These are phyloP conservation scores for Pachysandra terminalis DNA, from an alignment of 164 flowering plant genomes.

Conservation along the genomic window DNA sequence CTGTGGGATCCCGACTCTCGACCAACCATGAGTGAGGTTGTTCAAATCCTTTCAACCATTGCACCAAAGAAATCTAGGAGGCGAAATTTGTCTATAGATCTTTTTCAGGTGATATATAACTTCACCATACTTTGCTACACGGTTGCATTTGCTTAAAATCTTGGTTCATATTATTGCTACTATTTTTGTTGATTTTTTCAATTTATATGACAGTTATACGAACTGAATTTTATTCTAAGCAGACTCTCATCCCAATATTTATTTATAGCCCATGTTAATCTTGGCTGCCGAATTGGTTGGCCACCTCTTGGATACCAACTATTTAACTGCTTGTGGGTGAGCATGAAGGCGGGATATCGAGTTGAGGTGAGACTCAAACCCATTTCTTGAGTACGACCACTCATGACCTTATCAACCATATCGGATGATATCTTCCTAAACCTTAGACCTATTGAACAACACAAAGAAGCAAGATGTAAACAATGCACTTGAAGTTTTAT, in stretches of 20 bases:
- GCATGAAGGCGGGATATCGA: too few relatives aligned
- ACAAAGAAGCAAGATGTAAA: too few relatives aligned
- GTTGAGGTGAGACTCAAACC: too few relatives aligned
- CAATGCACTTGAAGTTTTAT: too few relatives aligned
- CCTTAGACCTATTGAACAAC: too few relatives aligned
- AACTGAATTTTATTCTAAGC: too few relatives aligned
- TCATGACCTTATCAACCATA: too few relatives aligned
- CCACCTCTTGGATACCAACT: not conserved
- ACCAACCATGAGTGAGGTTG: slow-evolving; percentile 93
- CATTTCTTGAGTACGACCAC: too few relatives aligned
- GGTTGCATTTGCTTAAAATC: not conserved
- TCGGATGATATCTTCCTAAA: too few relatives aligned
- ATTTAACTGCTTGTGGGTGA: too few relatives aligned
- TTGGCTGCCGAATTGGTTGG: not conserved
- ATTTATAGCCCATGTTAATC: too few relatives aligned
- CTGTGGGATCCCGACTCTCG: slow-evolving; percentile 86
- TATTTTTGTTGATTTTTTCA: not conserved
- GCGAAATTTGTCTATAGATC: slow-evolving; percentile 40
- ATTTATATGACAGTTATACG: not conserved
- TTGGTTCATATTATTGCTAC: not conserved
- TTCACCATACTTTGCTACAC: not conserved
- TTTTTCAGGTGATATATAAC: slow-evolving; percentile 54
- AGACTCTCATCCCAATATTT: too few relatives aligned
- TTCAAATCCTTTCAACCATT: slow-evolving; percentile 86
- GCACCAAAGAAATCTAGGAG: slow-evolving; percentile 61